A percentile compares a stretch with the other conserved stretches of the same genome.
Evolutionary conservation across 1,284 basidiomycete genomes (phyloP).

Genomic region (Ustilago shanxiensis): DNA sequence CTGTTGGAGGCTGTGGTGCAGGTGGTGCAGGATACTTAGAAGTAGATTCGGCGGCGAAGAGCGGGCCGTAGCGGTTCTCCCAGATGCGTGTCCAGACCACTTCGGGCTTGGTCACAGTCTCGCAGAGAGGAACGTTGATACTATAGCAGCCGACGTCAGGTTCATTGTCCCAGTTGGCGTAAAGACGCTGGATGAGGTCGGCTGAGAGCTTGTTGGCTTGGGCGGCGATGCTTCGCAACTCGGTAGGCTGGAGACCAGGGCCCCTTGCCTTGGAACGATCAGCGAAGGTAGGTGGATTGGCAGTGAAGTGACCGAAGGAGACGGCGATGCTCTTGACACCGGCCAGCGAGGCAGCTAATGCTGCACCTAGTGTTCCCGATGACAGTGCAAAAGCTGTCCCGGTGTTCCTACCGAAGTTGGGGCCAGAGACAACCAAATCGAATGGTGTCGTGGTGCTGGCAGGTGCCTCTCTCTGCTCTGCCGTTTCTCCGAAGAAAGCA

Average conservation of each 20-base stretch:
- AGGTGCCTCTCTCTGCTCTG: conserved; percentile 18
- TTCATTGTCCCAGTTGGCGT: conserved; percentile 57
- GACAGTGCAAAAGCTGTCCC: conserved; percentile 67
- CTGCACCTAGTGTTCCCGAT: conserved; percentile 67
- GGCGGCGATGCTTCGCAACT: conserved; percentile 18
- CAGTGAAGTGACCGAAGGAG: conserved; percentile 64
- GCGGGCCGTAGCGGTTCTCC: conserved; percentile 57
- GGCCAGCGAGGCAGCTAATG: conserved; percentile 60
- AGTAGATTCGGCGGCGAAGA: conserved; percentile 36
- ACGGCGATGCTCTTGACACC: conserved; percentile 61
- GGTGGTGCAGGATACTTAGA: conserved; percentile 30
- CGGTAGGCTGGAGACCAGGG: conserved; percentile 31
- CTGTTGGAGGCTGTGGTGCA: conserved; percentile 34
- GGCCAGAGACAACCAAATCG: conserved; percentile 67
- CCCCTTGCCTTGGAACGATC: conserved; percentile 28
- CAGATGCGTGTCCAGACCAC: conserved; percentile 66
- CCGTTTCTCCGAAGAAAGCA: conserved; percentile 41
- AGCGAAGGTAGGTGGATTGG: conserved; percentile 50
- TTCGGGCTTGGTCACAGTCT: conserved; percentile 55
- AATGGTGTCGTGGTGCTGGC: conserved; percentile 38
- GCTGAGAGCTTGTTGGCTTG: conserved; percentile 49
- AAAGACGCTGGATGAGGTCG: conserved; percentile 55
- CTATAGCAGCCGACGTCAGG: conserved; percentile 58
- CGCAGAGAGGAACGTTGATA: conserved; percentile 66
- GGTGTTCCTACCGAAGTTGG: conserved; percentile 68